Conservation (phyloP, 257 asterid species). For the Solanum sparsipilum region DNA sequence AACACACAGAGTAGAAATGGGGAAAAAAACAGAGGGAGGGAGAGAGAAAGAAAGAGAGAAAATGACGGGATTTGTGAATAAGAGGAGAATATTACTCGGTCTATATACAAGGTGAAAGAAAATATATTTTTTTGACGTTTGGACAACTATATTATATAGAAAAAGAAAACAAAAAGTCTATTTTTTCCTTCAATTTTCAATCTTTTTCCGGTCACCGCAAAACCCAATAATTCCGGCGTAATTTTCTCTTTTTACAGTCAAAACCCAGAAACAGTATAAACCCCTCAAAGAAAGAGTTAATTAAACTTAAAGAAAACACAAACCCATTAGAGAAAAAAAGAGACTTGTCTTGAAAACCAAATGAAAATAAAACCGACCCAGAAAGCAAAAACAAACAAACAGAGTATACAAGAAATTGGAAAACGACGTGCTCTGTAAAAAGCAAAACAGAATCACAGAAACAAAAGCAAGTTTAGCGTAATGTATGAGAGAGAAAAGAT, state of each 20-base stretch:
- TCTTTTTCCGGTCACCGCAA: slow-evolving; percentile 23
- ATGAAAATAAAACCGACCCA: slow-evolving; percentile 8
- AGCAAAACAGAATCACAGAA: background rate
- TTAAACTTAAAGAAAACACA: slow-evolving; percentile 10
- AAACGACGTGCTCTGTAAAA: background rate
- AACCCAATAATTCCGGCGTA: slow-evolving; percentile 19
- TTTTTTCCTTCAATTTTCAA: background rate
- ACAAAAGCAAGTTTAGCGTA: background rate
- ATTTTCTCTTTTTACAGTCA: slow-evolving; percentile 12
- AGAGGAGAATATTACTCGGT: slow-evolving; percentile 13
- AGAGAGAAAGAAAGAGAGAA: slow-evolving; percentile 35
- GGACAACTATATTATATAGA: slow-evolving; percentile 32
- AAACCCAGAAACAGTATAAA: background rate
- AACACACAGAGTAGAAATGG: slow-evolving; percentile 3
- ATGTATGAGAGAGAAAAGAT: background rate
- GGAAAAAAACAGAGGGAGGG: slow-evolving; percentile 8
- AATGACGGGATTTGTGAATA: slow-evolving; percentile 55
- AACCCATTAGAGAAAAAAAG: background rate
- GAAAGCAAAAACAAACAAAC: background rate
- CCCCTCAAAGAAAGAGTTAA: slow-evolving; percentile 3
- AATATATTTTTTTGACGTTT: slow-evolving; percentile 49
- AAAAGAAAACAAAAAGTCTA: slow-evolving; percentile 13
- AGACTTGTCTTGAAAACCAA: slow-evolving; percentile 18
- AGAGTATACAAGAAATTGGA: background rate
- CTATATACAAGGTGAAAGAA: slow-evolving; percentile 14